Evolutionary conservation across 106 monocot species (phyloP).

Genomic region (Chionographis japonica): DNA sequence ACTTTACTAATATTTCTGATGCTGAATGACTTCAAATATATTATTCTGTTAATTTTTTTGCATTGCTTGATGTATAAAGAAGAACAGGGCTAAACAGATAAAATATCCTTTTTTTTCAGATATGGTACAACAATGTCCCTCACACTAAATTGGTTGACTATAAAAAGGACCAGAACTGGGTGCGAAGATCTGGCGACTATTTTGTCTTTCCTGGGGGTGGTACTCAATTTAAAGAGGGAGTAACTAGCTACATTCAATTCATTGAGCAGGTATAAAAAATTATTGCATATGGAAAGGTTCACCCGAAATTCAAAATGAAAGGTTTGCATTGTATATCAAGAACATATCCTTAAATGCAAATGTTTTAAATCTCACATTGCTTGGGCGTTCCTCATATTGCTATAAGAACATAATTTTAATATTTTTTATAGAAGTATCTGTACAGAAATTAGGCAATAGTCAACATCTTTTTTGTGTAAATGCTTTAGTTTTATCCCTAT

Average conservation of each 20-base stretch:
- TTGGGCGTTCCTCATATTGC: too few species aligned
- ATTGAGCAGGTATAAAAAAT: constrained; percentile 61
- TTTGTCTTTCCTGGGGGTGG: constrained; percentile 92
- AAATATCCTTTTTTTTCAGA: constrained; percentile 34
- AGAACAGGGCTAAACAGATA: not conserved
- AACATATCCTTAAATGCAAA: too few species aligned
- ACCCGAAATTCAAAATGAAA: not conserved
- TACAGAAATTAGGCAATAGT: too few species aligned
- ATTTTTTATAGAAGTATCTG: too few species aligned
- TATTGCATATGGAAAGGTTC: not conserved
- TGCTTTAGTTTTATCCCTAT: too few species aligned
- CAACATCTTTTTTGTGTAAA: too few species aligned
- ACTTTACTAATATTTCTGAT: too few species aligned
- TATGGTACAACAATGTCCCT: constrained; percentile 92
- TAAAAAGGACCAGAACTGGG: constrained; percentile 94
- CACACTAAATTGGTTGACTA: constrained; percentile 76
- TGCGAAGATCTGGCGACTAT: constrained; percentile 69
- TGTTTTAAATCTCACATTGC: too few species aligned
- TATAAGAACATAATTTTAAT: too few species aligned
- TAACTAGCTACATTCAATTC: constrained; percentile 65
- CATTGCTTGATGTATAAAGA: not conserved
- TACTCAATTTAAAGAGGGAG: constrained; percentile 94
- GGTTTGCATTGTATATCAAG: not conserved
- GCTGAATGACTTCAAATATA: too few species aligned
- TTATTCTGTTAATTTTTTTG: too few species aligned